Conservation (phyloP, 805 yeast genomes). For the Groenewaldozyma tartarivorans region DNA sequence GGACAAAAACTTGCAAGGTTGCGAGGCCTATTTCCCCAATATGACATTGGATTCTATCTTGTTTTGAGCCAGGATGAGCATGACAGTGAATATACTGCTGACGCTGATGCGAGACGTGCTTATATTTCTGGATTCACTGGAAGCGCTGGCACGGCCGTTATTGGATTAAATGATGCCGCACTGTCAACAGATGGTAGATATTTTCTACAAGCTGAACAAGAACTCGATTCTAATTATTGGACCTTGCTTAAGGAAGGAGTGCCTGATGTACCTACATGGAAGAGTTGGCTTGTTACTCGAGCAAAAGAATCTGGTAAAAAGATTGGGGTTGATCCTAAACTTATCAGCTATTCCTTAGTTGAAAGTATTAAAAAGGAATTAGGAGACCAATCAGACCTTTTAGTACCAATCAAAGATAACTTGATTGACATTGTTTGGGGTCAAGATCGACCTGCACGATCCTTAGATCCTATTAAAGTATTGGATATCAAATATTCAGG, state of each 20-base stretch:
- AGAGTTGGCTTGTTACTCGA: slow-evolving; percentile 58
- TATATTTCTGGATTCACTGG: slow-evolving; percentile 84
- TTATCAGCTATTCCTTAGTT: slow-evolving; percentile 43
- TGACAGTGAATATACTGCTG: slow-evolving; percentile 80
- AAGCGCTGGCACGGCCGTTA: slow-evolving; percentile 85
- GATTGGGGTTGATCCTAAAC: slow-evolving; percentile 77
- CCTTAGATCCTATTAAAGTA: slow-evolving; percentile 39
- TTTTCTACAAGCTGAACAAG: slow-evolving; percentile 80
- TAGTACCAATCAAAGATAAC: slow-evolving; percentile 49
- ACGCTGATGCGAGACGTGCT: slow-evolving; percentile 72
- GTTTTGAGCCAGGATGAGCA: slow-evolving; percentile 91
- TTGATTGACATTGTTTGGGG: slow-evolving; percentile 72
- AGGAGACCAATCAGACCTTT: slow-evolving; percentile 20
- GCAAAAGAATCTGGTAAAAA: slow-evolving; percentile 39
- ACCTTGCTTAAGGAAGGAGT: slow-evolving; percentile 67
- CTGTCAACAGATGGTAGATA: slow-evolving; percentile 92
- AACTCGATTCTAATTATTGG: slow-evolving; percentile 72
- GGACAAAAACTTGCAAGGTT: slow-evolving; percentile 43
- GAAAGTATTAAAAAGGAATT: slow-evolving; percentile 21
- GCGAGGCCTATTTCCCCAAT: slow-evolving; percentile 53
- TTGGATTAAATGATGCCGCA: slow-evolving; percentile 61
- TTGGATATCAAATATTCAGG: slow-evolving; percentile 57
- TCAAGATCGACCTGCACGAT: slow-evolving; percentile 54
- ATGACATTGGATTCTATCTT: slow-evolving; percentile 61
- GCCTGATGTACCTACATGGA: slow-evolving; percentile 68